Percentiles rank a stretch among this genome's conserved stretches.
phyloP scores from a whole-genome alignment of 352 stramenopile species.

The Globisporangium paroecandrum region DNA sequence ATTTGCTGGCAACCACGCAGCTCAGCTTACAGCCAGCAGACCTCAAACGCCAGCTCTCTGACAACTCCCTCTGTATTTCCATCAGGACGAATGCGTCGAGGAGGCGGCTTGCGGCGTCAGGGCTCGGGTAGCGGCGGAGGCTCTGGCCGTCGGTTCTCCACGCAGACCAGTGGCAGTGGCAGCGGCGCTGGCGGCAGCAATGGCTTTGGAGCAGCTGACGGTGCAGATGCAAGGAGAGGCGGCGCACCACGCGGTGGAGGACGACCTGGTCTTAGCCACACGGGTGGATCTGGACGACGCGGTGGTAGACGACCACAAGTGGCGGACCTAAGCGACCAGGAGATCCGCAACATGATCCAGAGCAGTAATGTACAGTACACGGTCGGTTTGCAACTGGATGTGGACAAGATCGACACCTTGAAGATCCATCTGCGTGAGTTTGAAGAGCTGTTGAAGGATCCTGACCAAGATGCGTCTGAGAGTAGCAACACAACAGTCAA shows the following conservation, averaged over 20 bases:
- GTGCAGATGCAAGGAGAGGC: neutral
- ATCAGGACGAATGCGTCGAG: constrained; percentile 6
- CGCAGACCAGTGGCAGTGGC: neutral
- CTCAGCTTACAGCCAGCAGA: neutral
- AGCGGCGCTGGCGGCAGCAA: neutral
- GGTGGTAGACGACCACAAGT: constrained; percentile 5
- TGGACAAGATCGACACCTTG: neutral
- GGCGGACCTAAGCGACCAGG: constrained; percentile 10
- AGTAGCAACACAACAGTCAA: neutral
- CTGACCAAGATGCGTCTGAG: neutral
- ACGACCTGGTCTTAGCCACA: neutral
- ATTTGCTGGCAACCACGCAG: neutral
- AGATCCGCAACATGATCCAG: constrained; percentile 17
- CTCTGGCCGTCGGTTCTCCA: constrained; percentile 1
- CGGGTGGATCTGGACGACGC: neutral
- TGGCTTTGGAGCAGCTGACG: neutral
- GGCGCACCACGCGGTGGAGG: neutral
- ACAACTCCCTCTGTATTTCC: neutral
- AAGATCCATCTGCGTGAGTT: neutral
- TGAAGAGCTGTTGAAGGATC: neutral
- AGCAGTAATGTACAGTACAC: constrained; percentile 11
- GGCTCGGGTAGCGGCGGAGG: constrained; percentile 3
- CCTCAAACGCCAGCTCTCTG: neutral
- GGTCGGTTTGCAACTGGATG: constrained; percentile 13
- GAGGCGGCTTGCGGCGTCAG: constrained; percentile 6